Evolutionary conservation across 78 protist species (phyloP), one percentile per base, ranked within the genome.

Genomic region (Dictyostelium capitatum): DNA sequence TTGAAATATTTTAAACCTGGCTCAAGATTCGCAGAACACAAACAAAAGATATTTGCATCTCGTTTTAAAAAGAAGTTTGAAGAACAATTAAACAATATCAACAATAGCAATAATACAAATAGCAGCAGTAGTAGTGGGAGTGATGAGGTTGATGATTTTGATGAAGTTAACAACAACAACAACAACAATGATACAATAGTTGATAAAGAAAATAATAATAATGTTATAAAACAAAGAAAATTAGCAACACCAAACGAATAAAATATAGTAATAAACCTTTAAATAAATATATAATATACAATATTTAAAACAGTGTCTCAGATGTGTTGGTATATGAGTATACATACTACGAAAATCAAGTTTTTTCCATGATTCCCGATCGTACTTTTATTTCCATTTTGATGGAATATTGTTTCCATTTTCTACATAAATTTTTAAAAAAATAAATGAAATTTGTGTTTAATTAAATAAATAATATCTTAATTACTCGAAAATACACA

Each of bases 1-100:
- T 70, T 95, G 47, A 97, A 97, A 92, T 96, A 95, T 81, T 92
- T 92, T 56, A 41, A 70, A 64, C 97, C 97, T 20, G 57, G 92
- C 23, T 78, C 80, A 32, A 80, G 94, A 80, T 85, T 96, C 3
- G 75, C 85, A 23, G 85, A 92, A 56, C 87, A 92, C 46, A 79
- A 80, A 90, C 97, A 95, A 79, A 70, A 89, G 64, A 84, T 93
- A n/a, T 92, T 94, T 47, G 96, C 97, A 19, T 91, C 95, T 19
- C 64, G 84, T 43, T 87, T 87, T 25, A 77, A 73, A 47, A 73
- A 47, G 56, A 73, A 73, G 50, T 46, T 73, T 73, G 79, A 37
- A 41, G 78, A 70, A 62, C 70, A 62, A 73, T 46, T 28, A 32
- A 72, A 72, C 43, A 20, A 32, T 20, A 28, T 17, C 14, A 20